phyloP scores from a whole-genome alignment of 805 yeast genomes.

The Scheffersomyces stipitis region DNA sequence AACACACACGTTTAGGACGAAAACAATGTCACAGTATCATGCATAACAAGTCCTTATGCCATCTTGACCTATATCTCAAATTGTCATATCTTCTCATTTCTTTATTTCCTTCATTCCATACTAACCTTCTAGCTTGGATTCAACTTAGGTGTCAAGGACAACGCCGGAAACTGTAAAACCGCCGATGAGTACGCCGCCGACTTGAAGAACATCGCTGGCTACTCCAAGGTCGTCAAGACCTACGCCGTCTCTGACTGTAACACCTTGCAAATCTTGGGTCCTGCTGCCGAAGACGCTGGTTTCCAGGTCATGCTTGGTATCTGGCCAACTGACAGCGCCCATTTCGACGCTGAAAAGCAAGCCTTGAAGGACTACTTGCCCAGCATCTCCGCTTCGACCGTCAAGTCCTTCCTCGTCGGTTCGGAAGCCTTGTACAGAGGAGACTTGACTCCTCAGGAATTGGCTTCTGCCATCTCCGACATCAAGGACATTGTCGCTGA shows the following conservation, averaged over 20 bases:
- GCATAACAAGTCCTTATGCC: too few species aligned
- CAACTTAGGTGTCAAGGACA: conserved; percentile 81
- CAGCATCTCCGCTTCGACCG: conserved; percentile 60
- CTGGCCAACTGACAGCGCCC: conserved; percentile 90
- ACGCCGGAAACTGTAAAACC: conserved; percentile 73
- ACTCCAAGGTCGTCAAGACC: conserved; percentile 71
- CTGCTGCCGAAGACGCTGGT: conserved; percentile 78
- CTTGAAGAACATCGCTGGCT: conserved; percentile 54
- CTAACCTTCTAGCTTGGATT: conserved; percentile 50
- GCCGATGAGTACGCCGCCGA: conserved; percentile 70
- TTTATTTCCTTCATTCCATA: conserved; percentile 8
- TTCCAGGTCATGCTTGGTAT: conserved; percentile 80
- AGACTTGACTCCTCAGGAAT: conserved; percentile 72
- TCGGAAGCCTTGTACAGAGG: conserved; percentile 94
- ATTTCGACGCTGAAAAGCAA: conserved; percentile 68
- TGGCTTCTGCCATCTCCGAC: conserved; percentile 66
- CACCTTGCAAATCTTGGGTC: conserved; percentile 80
- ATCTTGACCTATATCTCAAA: too few species aligned
- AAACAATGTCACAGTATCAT: neutral
- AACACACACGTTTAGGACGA: neutral
- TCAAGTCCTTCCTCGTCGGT: conserved; percentile 84
- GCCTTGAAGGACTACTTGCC: conserved; percentile 77
- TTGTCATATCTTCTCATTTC: too few species aligned
- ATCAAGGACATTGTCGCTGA: conserved; percentile 58
- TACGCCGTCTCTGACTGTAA: conserved; percentile 95